A percentile compares a stretch with the other conserved stretches of the same genome.
These are phyloP conservation scores for Emmonsiellopsis sp. DNA, from an alignment of 2,329 filamentous ascomycete species.

Conservation along the genomic window DNA sequence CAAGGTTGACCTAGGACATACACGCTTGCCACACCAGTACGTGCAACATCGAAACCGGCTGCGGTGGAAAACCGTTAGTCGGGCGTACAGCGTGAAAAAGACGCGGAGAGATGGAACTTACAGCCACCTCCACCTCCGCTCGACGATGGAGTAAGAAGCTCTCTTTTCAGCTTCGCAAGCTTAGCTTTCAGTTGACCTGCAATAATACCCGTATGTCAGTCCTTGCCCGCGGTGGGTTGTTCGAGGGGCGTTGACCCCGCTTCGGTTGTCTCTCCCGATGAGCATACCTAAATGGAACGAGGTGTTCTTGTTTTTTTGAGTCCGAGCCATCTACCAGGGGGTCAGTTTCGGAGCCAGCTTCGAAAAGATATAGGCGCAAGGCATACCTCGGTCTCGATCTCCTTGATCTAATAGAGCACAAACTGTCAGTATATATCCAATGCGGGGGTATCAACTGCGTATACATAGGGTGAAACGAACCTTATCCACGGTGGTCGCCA, in stretches of 20 bases:
- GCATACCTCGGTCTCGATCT: constrained; percentile 86
- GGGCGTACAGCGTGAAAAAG: background rate
- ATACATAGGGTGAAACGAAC: constrained; percentile 38
- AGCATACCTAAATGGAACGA: constrained; percentile 72
- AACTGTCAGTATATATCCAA: constrained; percentile 19
- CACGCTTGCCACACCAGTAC: constrained; percentile 93
- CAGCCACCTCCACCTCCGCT: constrained; percentile 72
- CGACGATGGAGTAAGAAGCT: constrained; percentile 75
- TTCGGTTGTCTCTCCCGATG: constrained; percentile 4
- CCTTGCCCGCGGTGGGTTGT: background rate
- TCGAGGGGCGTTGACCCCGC: background rate
- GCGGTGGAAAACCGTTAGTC: constrained; percentile 2
- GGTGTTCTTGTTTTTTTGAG: constrained; percentile 95
- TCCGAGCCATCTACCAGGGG: constrained; percentile 69
- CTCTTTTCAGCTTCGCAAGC: constrained; percentile 92
- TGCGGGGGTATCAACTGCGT: background rate
- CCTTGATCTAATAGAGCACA: constrained; percentile 63
- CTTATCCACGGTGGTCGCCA: constrained; percentile 98
- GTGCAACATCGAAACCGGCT: constrained; percentile 92
- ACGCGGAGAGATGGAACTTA: constrained; percentile 18
- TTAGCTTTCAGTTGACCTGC: constrained; percentile 87
- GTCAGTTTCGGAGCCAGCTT: constrained; percentile 13
- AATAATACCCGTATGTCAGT: constrained; percentile 12
- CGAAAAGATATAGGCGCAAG: constrained; percentile 4
- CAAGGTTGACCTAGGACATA: constrained; percentile 28